Conservation (phyloP, 768 basidiomycete genomes). For the Leccinellum luteum region DNA sequence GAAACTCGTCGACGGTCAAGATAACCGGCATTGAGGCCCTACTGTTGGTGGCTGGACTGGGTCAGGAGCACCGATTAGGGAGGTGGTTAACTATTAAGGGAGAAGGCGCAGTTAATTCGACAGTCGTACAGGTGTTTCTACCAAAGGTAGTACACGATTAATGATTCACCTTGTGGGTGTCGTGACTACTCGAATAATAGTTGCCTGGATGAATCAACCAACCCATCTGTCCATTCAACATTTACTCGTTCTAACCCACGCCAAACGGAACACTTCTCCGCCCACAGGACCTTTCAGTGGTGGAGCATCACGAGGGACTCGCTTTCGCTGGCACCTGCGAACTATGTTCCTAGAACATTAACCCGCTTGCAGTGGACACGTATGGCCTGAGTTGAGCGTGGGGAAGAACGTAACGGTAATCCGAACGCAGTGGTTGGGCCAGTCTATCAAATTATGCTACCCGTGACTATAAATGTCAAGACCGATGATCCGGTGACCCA, state of each 20-base stretch:
- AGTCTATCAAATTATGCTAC: background rate
- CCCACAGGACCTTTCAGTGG: background rate
- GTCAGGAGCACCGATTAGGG: slow-evolving; percentile 87
- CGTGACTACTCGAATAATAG: background rate
- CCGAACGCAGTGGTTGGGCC: background rate
- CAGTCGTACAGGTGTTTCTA: slow-evolving; percentile 59
- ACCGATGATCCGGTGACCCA: background rate
- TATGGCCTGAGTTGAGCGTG: background rate
- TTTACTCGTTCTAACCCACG: background rate
- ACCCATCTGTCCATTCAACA: background rate
- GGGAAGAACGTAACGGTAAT: background rate
- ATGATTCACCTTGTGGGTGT: slow-evolving; percentile 1
- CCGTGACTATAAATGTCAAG: background rate
- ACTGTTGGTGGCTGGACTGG: slow-evolving; percentile 75
- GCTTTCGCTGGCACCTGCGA: background rate
- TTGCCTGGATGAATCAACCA: background rate
- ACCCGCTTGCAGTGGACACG: background rate
- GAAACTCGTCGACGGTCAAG: slow-evolving; percentile 24
- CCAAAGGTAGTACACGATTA: slow-evolving; percentile 23
- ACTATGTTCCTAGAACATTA: background rate
- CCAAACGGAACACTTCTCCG: background rate
- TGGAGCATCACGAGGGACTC: background rate
- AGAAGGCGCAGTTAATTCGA: slow-evolving; percentile 67
- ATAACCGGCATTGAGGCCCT: slow-evolving; percentile 32
- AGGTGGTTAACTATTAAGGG: slow-evolving; percentile 83